Evolutionary conservation across 2,329 filamentous ascomycete genomes (phyloP), one percentile per base, ranked within the genome.

Genomic region (Calonectria leucothoes): DNA sequence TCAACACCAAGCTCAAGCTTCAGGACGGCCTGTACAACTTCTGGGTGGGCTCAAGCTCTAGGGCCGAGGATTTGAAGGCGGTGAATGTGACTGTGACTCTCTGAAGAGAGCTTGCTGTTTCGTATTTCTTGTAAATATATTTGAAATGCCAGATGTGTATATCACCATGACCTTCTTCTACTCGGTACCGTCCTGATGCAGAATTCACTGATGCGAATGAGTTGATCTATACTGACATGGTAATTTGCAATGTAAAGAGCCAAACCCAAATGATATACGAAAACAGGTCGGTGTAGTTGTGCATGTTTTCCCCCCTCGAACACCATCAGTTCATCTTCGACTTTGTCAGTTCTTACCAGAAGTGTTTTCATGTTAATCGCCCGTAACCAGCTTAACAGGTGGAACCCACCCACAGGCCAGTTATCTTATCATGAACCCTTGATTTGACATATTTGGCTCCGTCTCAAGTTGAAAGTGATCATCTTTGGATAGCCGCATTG

Each of bases 11-110:
- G 64, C 78, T 81, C 74, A 70, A 69, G 33, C 74, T 80, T 6
- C 77, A 78, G 17, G 72, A 64, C 0, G 82, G 79, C 7, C 67
- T 79, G 11, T 82, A 81, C 63, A 81, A 76, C 37, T 82, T 83
- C 33, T 83, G 78, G 79, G 66, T 80, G 25, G 82, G 82, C 6
- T 80, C 72, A 20, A 82, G 81, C 52, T 83, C 81, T 3, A 75
- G 79, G 35, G 69, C 65, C 12, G 71, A 76, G 69, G 74, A 78
- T 61, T 39, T 77, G 20, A 75, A 74, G 33, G 73, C 31, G 12
- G 69, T 77, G 5, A 77, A 78, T 64, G 75, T 77, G 2, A 78
- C 75, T 1, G 66, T 61, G 11, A 68, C 66, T 11, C 45, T 74
- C 1, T 74, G 4, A 61, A 27, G 33, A 15, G 31, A 10, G 4